These are phyloP conservation scores for Plasmodium berghei DNA, from an alignment of 169 alveolate genomes.

Conservation along the genomic window DNA sequence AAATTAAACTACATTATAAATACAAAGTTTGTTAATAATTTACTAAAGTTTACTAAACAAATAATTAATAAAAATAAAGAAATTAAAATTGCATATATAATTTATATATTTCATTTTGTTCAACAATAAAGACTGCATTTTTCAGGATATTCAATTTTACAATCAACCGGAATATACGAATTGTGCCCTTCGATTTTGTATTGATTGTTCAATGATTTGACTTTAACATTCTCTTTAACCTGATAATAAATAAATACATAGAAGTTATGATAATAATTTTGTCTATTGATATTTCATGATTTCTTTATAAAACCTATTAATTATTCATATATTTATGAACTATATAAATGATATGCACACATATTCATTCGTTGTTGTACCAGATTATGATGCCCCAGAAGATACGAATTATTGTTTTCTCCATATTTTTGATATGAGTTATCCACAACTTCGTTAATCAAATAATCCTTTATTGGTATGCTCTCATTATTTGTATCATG, in stretches of 20 bases:
- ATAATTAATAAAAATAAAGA: background rate
- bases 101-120: background rate
- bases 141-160: constrained; percentile 4
- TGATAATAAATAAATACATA: constrained; percentile 7
- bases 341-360: background rate
- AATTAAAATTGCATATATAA: background rate
- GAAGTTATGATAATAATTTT: background rate
- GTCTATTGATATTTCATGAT: background rate
- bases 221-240: constrained; percentile 23
- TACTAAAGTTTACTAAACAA: background rate
- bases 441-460: constrained; percentile 1
- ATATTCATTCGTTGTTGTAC: constrained; percentile 7
- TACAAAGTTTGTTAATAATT: background rate
- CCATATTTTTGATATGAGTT: too few species aligned
- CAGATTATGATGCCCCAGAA: constrained; percentile 1
- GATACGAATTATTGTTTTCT: too few species aligned
- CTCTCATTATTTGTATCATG: constrained; percentile 25
- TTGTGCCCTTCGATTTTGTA: constrained; percentile 29
- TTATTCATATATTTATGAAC: background rate
- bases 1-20: background rate
- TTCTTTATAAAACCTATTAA: background rate
- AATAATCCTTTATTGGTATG: background rate
- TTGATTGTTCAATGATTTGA: constrained; percentile 31
- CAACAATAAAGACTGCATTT: constrained; percentile 12
- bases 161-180: constrained; percentile 24